Base-by-base conservation (phyloP, 495 filamentous ascomycete species). In the Hypoxylon cercidicola region DNA sequence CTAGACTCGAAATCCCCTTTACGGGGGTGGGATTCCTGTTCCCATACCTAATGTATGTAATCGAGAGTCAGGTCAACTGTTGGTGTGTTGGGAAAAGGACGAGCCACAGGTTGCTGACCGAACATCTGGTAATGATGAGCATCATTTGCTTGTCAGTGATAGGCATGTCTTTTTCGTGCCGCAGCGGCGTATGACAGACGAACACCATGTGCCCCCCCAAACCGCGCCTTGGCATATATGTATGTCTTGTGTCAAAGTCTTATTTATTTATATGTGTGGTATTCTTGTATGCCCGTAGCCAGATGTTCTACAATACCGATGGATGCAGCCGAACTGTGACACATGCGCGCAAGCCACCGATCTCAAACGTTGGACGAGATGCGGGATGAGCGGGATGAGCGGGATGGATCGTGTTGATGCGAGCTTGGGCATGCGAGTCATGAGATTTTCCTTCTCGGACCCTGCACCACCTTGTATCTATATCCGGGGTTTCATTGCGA, bases 241-340 rank as follows among this genome's bases (percentile, higher is more conserved):
- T 50, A 32, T 54, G 45, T 39, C 49, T 54, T 51, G 35, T 58
- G 55, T 59, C 40, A 40, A 40, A 40, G 23, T 10, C 23, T 25
- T 25, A 25, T 25, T 25, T 40, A n/a, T n/a, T n/a, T n/a, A 16
- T 35, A 35, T 44, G 4, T 53, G 11, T 55, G 51, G 48, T 30
- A 48, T 48, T 47, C 45, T 47, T 30, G 35, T 56, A 68, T 63
- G 60, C 60, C 50, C 60, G 60, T 55, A 52, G 48, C 55, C 50
- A 15, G 47, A 57, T 37, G 28, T 57, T 41, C 48, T 32, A 50
- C 43, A 60, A 56, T 64, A 64, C 66, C 66, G 66, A 64, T 53
- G 21, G 55, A 60, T 69, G 66, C 66, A 69, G 66, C 61, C 66
- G 61, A 65, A 57, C 51, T 56, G 66, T 65, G 51, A 60, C 66